These are phyloP conservation scores for Pseudozyma hubeiensis DNA, from an alignment of 1,284 basidiomycete genomes.

Conservation along the genomic window DNA sequence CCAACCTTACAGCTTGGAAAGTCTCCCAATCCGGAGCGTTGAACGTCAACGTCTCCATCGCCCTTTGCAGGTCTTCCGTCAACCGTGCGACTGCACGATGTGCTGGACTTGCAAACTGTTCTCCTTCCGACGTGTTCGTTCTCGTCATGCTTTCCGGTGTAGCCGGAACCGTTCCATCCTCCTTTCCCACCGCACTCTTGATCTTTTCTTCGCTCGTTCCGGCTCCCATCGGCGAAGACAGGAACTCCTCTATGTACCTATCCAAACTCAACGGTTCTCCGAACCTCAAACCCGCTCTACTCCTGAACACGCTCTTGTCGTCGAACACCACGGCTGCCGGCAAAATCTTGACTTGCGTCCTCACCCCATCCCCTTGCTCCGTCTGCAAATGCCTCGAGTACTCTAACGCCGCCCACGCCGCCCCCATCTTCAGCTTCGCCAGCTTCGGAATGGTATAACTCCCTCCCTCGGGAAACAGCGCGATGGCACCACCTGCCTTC, in stretches of 20 bases:
- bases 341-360: constrained; percentile 75
- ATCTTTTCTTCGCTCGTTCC: neutral
- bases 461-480: constrained; percentile 90
- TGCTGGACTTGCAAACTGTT: constrained; percentile 69
- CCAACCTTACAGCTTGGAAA: constrained; percentile 85
- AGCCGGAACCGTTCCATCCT: constrained; percentile 34
- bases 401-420: constrained; percentile 94
- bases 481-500: constrained; percentile 81
- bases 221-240: constrained; percentile 58
- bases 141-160: constrained; percentile 45
- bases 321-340: constrained; percentile 92
- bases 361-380: neutral
- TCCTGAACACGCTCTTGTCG: constrained; percentile 92
- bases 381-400: constrained; percentile 74
- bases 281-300: constrained; percentile 75
- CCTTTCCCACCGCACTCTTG: neutral
- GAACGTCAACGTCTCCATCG: constrained; percentile 81
- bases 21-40: constrained; percentile 96
- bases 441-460: constrained; percentile 84
- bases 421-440: constrained; percentile 93
- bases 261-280: constrained; percentile 82
- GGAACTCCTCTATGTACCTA: constrained; percentile 81
- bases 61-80: constrained; percentile 79
- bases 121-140: constrained; percentile 6
- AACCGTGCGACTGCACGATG: constrained; percentile 86